These are phyloP conservation scores for Myochromella boudieri DNA, from an alignment of 768 basidiomycete genomes.

Conservation along the genomic window DNA sequence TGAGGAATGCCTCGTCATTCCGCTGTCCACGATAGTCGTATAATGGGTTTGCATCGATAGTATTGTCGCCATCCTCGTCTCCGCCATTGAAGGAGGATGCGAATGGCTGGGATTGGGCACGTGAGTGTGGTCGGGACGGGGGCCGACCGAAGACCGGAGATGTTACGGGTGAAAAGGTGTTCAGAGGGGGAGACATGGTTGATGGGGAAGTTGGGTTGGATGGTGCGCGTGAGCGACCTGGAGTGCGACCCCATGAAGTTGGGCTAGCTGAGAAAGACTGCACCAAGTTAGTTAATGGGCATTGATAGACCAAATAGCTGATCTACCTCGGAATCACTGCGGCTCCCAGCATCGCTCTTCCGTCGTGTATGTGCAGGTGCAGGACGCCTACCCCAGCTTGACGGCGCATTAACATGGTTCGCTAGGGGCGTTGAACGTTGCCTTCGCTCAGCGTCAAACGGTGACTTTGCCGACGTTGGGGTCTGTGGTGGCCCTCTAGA, in stretches of 20 bases:
- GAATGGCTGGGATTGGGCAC: constrained; percentile 46
- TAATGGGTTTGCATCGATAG: constrained; percentile 25
- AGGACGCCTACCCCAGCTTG: constrained; percentile 73
- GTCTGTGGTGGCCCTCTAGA: constrained; percentile 53
- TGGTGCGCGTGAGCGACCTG: constrained; percentile 59
- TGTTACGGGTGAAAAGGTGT: constrained; percentile 31
- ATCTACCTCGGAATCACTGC: constrained; percentile 77
- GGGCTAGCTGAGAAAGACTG: constrained; percentile 42
- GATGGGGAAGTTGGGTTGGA: constrained; percentile 71
- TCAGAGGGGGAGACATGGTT: constrained; percentile 23
- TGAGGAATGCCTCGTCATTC: constrained; percentile 30
- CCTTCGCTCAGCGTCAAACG: constrained; percentile 67
- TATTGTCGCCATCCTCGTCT: constrained; percentile 39
- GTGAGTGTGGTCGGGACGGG: constrained; percentile 65
- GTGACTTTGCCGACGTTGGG: constrained; percentile 56
- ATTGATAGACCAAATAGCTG: constrained; percentile 9
- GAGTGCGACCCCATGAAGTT: constrained; percentile 40
- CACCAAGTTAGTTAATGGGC: constrained; percentile 3
- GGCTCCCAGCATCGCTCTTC: constrained; percentile 73
- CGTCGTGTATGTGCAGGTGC: constrained; percentile 64
- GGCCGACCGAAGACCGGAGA: constrained; percentile 41
- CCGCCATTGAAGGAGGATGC: constrained; percentile 30
- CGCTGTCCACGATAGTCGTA: constrained; percentile 35
- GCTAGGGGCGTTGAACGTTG: constrained; percentile 70
- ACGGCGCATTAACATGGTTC: constrained; percentile 60